phyloP scores from a whole-genome alignment of 257 asterid species.

The Przewalskia tangutica region DNA sequence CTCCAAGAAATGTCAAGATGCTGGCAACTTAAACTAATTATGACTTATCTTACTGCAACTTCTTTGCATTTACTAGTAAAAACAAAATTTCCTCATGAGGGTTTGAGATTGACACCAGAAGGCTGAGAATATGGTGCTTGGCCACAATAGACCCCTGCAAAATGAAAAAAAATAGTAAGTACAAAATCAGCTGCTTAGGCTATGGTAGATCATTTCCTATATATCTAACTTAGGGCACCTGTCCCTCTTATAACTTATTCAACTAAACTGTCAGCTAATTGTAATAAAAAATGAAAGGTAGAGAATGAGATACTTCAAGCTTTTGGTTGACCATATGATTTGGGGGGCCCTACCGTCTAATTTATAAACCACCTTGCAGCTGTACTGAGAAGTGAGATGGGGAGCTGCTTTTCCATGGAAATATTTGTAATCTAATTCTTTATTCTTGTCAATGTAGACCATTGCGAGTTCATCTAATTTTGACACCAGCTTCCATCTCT shows the following conservation, averaged over 20 bases:
- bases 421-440: not conserved
- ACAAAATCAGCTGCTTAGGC: not conserved
- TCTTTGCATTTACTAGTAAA: not conserved
- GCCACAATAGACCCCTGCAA: not conserved
- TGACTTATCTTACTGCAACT: not conserved
- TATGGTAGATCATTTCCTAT: not conserved
- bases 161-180: not conserved
- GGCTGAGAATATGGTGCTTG: not conserved
- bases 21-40: not conserved
- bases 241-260: not conserved
- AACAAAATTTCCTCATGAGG: not conserved
- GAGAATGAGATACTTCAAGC: not conserved
- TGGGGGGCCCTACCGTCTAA: not conserved
- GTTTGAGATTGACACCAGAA: not conserved
- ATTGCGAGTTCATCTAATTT: not conserved
- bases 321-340: not conserved
- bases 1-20: not conserved
- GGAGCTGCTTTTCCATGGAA: not conserved
- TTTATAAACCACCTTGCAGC: not conserved
- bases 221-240: not conserved
- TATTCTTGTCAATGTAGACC: not conserved
- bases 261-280: not conserved
- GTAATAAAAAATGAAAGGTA: not conserved
- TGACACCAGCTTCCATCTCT: not conserved
- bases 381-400: not conserved